Percentiles rank a stretch among this genome's conserved stretches.
These are phyloP conservation scores for Chrysoporthe cubensis DNA, from an alignment of 2,329 filamentous ascomycete genomes.

Conservation along the genomic window DNA sequence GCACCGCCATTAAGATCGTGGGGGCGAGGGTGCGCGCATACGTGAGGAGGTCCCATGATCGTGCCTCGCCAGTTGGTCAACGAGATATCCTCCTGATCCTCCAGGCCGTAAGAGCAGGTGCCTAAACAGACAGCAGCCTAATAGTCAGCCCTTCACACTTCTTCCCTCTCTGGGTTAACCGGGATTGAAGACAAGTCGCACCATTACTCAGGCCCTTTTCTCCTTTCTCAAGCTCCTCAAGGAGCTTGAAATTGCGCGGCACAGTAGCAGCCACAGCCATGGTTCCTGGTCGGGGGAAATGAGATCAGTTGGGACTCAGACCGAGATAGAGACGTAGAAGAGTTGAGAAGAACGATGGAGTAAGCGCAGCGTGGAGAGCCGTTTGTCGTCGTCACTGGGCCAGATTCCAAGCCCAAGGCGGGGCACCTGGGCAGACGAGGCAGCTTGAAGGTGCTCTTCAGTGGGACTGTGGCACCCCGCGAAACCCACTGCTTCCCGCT, in stretches of 20 bases:
- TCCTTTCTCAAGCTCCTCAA: slow-evolving; percentile 98
- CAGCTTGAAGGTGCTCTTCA: not conserved
- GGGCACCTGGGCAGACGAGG: slow-evolving; percentile 2
- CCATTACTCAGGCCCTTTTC: slow-evolving; percentile 96
- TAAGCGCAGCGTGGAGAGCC: not conserved
- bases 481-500: slow-evolving; percentile 4
- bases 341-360: not conserved
- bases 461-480: slow-evolving; percentile 3
- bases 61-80: slow-evolving; percentile 99
- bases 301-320: not conserved
- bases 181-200: slow-evolving; percentile 44
- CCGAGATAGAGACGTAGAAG: slow-evolving; percentile 3
- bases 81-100: slow-evolving; percentile 89
- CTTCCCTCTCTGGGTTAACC: not conserved
- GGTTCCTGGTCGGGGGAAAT: slow-evolving; percentile 11
- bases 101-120: slow-evolving; percentile 94
- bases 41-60: slow-evolving; percentile 93
- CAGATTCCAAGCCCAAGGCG: slow-evolving; percentile 7
- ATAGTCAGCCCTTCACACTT: slow-evolving; percentile 17
- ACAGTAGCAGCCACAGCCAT: slow-evolving; percentile 58
- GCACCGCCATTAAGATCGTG: not conserved
- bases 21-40: slow-evolving; percentile 44
- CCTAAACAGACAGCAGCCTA: slow-evolving; percentile 55
- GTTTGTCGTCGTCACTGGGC: slow-evolving; percentile 4
- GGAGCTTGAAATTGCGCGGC: slow-evolving; percentile 91